Evolutionary conservation across 768 basidiomycete species (phyloP).

Genomic region (Suillus weaverae): DNA sequence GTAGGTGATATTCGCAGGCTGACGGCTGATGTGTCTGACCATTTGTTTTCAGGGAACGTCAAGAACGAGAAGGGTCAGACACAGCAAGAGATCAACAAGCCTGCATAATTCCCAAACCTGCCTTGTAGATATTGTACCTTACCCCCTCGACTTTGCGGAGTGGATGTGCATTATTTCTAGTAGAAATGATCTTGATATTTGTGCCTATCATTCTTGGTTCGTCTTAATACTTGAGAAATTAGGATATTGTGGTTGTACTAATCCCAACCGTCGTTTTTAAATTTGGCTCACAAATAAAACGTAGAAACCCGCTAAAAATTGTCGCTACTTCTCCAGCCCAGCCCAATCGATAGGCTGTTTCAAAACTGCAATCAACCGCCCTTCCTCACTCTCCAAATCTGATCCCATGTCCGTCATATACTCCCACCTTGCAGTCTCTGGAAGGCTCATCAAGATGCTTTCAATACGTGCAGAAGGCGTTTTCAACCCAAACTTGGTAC

Average conservation of each 20-base stretch:
- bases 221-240: background rate
- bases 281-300: too few species aligned
- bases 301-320: background rate
- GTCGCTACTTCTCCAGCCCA: background rate
- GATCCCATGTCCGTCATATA: conserved; percentile 77
- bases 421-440: conserved; percentile 88
- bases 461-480: conserved; percentile 87
- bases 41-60: conserved; percentile 43
- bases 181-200: background rate
- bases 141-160: too few species aligned
- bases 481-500: conserved; percentile 83
- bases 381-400: conserved; percentile 65
- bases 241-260: background rate
- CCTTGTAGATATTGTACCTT: background rate
- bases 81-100: conserved; percentile 55
- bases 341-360: conserved; percentile 69
- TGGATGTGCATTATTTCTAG: background rate
- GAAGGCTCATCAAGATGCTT: conserved; percentile 88
- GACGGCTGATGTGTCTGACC: background rate
- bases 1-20: conserved; percentile 27
- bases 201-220: background rate
- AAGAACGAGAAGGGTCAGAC: conserved; percentile 54
- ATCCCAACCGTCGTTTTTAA: background rate
- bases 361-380: conserved; percentile 58
- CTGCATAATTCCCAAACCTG: background rate